Conservation (phyloP, 345 rosid genomes). For the Salix exigua region DNA sequence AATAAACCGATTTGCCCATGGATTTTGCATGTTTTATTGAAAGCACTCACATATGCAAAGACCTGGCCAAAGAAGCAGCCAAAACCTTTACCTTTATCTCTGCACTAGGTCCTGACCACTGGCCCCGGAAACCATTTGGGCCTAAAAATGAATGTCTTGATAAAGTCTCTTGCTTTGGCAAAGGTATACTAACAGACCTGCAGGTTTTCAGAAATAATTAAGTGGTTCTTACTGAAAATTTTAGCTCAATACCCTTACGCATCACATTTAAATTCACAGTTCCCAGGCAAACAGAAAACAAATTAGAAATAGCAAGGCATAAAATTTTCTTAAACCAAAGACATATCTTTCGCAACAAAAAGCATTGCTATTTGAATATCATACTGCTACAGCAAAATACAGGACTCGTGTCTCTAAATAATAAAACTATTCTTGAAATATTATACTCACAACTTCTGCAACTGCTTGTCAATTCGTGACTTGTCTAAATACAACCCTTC, state of each 20-base stretch:
- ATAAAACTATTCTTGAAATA: constrained; percentile 2
- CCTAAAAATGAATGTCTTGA: constrained; percentile 92
- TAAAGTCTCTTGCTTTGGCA: constrained; percentile 70
- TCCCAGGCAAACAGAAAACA: no score
- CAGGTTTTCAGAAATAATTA: constrained; percentile 15
- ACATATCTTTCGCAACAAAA: no score
- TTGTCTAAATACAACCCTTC: constrained; percentile 37
- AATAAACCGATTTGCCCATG: constrained; percentile 17
- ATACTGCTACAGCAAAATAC: not conserved
- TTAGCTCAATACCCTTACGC: no score
- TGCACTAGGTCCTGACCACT: constrained; percentile 76
- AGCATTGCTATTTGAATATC: not conserved
- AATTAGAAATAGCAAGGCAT: no score
- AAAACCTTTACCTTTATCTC: constrained; percentile 60
- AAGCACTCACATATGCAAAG: not conserved
- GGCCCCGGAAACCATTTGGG: constrained; percentile 82
- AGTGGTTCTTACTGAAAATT: not conserved
- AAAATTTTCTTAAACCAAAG: no score
- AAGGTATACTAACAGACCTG: constrained; percentile 66
- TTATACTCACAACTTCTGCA: constrained; percentile 71
- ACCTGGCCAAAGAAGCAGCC: not conserved
- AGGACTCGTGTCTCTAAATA: constrained; percentile 1
- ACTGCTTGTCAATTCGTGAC: constrained; percentile 62
- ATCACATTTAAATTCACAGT: no score
- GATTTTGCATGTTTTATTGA: not conserved